These are phyloP conservation scores for Tuber brumale DNA, from an alignment of 495 filamentous ascomycete genomes.

Conservation along the genomic window DNA sequence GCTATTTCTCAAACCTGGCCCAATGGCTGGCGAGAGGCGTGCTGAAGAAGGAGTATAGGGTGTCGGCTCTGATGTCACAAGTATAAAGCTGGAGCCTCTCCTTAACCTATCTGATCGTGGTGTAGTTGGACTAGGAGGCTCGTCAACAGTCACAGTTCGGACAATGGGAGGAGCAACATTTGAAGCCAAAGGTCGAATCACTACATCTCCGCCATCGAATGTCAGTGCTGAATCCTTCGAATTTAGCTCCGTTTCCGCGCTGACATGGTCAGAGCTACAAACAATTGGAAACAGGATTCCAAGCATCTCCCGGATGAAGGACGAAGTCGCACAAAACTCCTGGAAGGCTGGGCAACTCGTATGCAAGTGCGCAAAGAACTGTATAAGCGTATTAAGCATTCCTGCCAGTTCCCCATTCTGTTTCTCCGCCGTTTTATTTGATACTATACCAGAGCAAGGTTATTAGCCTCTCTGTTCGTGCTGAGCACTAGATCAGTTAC, in stretches of 20 bases:
- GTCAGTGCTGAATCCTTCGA: slow-evolving; percentile 69
- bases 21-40: slow-evolving; percentile 56
- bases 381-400: slow-evolving; percentile 64
- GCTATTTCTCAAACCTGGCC: slow-evolving; percentile 28
- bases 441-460: slow-evolving; percentile 4
- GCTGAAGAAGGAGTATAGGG: slow-evolving; percentile 52
- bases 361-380: slow-evolving; percentile 73
- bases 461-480: neutral
- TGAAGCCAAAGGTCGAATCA: slow-evolving; percentile 59
- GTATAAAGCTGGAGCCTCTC: slow-evolving; percentile 80
- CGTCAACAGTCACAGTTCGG: slow-evolving; percentile 59
- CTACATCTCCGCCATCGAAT: slow-evolving; percentile 78
- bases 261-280: slow-evolving; percentile 73
- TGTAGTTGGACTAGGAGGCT: slow-evolving; percentile 45
- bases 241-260: slow-evolving; percentile 73
- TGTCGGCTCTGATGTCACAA: slow-evolving; percentile 65
- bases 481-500: neutral
- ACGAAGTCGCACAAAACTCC: slow-evolving; percentile 69
- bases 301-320: slow-evolving; percentile 71
- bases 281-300: slow-evolving; percentile 75
- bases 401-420: slow-evolving; percentile 49
- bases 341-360: slow-evolving; percentile 63
- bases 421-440: slow-evolving; percentile 43
- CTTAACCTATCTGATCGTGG: slow-evolving; percentile 54
- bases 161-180: slow-evolving; percentile 56